A percentile compares a stretch with the other conserved stretches of the same genome.
These are phyloP conservation scores for Pulveroboletus ravenelii DNA, from an alignment of 768 basidiomycete genomes.

Conservation along the genomic window DNA sequence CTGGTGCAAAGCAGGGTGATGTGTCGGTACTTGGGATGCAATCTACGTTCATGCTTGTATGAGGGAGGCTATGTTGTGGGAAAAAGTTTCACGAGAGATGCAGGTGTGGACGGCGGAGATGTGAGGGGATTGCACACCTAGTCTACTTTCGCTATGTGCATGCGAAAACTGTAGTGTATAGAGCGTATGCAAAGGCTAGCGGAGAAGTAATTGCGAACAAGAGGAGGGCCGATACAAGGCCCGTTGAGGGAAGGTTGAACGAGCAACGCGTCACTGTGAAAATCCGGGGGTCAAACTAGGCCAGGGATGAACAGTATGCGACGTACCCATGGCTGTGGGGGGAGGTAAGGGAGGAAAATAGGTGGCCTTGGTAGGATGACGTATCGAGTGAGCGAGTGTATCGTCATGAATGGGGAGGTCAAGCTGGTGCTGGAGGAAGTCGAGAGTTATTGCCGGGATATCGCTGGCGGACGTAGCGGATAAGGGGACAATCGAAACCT, in stretches of 20 bases:
- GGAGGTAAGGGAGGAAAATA: slow-evolving; percentile 19
- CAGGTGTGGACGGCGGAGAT: neutral
- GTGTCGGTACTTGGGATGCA: slow-evolving; percentile 10
- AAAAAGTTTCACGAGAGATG: too few species aligned
- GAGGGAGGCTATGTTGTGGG: slow-evolving; percentile 9
- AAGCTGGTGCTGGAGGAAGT: slow-evolving; percentile 23
- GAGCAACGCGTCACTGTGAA: slow-evolving; percentile 9
- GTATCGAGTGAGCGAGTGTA: slow-evolving; percentile 18
- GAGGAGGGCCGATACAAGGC: slow-evolving; percentile 14
- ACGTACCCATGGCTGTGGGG: slow-evolving; percentile 15
- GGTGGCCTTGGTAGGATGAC: slow-evolving; percentile 26
- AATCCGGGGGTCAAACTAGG: neutral
- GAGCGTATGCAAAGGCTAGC: slow-evolving; percentile 13
- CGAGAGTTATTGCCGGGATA: slow-evolving; percentile 6
- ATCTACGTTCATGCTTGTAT: slow-evolving; percentile 14
- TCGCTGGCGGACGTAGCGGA: neutral
- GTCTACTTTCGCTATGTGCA: neutral
- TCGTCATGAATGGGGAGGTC: slow-evolving; percentile 26
- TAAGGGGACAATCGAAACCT: slow-evolving; percentile 22
- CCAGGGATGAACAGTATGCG: neutral
- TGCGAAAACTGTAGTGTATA: slow-evolving; percentile 9
- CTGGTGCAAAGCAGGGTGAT: neutral
- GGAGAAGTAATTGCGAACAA: slow-evolving; percentile 15
- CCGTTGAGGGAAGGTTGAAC: slow-evolving; percentile 8
- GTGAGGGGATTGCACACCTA: neutral